phyloP scores from a whole-genome alignment of 2,329 filamentous ascomycete genomes.

The Hysterium pulicare region DNA sequence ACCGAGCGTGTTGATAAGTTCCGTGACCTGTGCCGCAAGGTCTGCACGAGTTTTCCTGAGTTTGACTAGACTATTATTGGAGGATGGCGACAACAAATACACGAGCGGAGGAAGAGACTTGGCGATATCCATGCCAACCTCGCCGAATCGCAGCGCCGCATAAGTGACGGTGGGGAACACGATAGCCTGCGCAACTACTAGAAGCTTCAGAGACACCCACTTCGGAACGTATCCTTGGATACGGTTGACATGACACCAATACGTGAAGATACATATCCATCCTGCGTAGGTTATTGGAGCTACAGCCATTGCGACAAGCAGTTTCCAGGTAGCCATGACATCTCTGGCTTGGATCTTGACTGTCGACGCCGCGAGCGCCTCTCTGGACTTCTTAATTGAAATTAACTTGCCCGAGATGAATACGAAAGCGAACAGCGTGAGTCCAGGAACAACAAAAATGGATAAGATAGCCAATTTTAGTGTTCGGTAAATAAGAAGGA shows the following conservation, averaged over 20 bases:
- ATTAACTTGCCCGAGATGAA: constrained; percentile 37
- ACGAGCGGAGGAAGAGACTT: constrained; percentile 89
- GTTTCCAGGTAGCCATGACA: constrained; percentile 42
- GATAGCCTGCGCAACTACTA: constrained; percentile 71
- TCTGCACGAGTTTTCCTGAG: constrained; percentile 69
- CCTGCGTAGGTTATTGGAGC: constrained; percentile 32
- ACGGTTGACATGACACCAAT: constrained; percentile 55
- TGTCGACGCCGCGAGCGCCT: constrained; percentile 39
- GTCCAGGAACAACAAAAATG: constrained; percentile 78
- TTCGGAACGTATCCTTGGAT: constrained; percentile 77
- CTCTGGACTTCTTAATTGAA: constrained; percentile 36
- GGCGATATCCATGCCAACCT: constrained; percentile 98
- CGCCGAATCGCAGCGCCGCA: constrained; percentile 88
- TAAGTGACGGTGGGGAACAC: constrained; percentile 88
- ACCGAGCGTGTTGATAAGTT: constrained; percentile 90
- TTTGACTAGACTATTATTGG: constrained; percentile 77
- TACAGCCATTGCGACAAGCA: constrained; percentile 38
- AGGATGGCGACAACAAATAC: constrained; percentile 78
- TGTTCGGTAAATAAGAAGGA: constrained; percentile 75
- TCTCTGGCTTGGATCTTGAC: constrained; percentile 40
- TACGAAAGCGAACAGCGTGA: constrained; percentile 70
- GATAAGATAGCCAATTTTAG: constrained; percentile 73
- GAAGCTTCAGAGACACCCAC: constrained; percentile 74
- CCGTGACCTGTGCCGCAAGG: constrained; percentile 78
- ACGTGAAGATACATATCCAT: constrained; percentile 30